Evolutionary conservation across 805 yeast genomes (phyloP).

Genomic region (Lipomyces kockii): DNA sequence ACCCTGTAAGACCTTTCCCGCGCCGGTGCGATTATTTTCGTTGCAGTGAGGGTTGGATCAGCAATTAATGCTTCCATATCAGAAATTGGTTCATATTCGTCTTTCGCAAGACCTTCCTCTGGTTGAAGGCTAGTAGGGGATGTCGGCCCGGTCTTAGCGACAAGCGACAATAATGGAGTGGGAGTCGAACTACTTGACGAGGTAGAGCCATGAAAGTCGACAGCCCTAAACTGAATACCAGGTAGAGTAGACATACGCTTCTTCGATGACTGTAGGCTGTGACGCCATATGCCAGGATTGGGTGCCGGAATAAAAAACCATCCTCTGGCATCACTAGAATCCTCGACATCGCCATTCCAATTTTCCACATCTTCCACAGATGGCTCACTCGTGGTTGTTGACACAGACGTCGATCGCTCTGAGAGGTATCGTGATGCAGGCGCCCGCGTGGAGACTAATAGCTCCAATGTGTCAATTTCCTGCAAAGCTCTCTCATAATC

Average conservation of each 20-base stretch:
- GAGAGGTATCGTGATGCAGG: background rate
- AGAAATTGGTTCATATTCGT: background rate
- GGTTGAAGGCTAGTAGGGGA: background rate
- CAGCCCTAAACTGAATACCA: background rate
- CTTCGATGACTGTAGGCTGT: background rate
- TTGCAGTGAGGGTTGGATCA: background rate
- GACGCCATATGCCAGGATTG: background rate
- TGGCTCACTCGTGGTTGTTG: background rate
- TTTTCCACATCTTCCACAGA: background rate
- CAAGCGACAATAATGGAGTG: background rate
- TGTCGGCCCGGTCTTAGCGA: background rate
- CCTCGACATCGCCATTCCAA: background rate
- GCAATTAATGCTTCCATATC: conserved; percentile 8
- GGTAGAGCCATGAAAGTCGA: background rate
- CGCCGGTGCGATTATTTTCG: background rate
- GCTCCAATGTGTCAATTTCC: background rate
- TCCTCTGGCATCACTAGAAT: background rate
- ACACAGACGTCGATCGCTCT: background rate
- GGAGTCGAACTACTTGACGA: background rate
- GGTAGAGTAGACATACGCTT: background rate
- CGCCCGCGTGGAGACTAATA: background rate
- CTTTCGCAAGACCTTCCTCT: background rate
- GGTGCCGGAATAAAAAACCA: conserved; percentile 5
- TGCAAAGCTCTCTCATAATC: background rate
- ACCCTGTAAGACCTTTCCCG: no score